Percentiles rank a stretch among this genome's conserved stretches.
These are phyloP conservation scores for Trypanosoma platydactyli DNA, from an alignment of 208 protist genomes.

Conservation along the genomic window DNA sequence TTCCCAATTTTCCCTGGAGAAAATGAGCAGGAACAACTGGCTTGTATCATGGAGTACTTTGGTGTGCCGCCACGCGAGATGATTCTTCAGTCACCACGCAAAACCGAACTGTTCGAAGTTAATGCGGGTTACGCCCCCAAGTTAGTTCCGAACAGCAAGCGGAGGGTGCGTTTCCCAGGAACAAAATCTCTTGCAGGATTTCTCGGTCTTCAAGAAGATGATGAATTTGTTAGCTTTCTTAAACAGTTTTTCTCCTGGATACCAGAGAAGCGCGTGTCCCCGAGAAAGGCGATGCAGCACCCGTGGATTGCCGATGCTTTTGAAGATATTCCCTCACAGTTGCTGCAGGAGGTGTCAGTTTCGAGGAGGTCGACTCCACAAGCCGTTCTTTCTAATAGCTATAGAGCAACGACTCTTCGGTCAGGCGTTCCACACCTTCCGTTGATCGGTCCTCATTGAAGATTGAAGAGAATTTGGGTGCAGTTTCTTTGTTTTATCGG, in stretches of 20 bases:
- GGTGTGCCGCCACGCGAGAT: constrained; percentile 73
- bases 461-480: background rate
- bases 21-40: constrained; percentile 80
- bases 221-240: constrained; percentile 74
- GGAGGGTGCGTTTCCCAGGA: constrained; percentile 37
- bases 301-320: constrained; percentile 68
- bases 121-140: constrained; percentile 36
- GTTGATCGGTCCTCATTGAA: constrained; percentile 25
- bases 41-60: constrained; percentile 85
- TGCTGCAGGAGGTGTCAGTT: background rate
- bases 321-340: constrained; percentile 6
- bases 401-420: background rate
- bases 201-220: constrained; percentile 48
- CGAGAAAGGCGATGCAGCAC: constrained; percentile 74
- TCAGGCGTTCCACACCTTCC: constrained; percentile 11
- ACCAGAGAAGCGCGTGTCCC: constrained; percentile 46
- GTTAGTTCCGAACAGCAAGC: constrained; percentile 38
- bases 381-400: background rate
- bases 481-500: background rate
- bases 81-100: constrained; percentile 37
- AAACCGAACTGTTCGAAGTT: constrained; percentile 52
- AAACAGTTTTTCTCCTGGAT: constrained; percentile 71
- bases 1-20: constrained; percentile 91
- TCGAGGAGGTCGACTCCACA: background rate
- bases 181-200: constrained; percentile 59